These are phyloP conservation scores for Botryotinia narcissicola DNA, from an alignment of 2,329 filamentous ascomycete species.

Conservation along the genomic window DNA sequence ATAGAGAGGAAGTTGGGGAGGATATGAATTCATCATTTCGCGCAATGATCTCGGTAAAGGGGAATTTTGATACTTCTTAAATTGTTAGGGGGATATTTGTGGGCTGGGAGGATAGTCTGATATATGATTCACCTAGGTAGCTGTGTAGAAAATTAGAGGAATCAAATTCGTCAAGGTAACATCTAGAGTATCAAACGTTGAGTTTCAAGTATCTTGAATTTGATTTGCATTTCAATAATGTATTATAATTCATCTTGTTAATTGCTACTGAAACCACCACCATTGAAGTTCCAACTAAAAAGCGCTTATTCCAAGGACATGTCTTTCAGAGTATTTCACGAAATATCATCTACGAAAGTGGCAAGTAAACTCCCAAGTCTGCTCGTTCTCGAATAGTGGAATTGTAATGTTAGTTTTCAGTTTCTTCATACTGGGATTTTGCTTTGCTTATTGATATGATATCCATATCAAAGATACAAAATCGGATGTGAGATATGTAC, in stretches of 20 bases:
- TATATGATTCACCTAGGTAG: rapidly evolving
- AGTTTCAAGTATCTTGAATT: neutral
- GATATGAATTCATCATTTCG: neutral
- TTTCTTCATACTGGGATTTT: neutral
- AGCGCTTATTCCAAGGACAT: rapidly evolving
- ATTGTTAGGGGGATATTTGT: neutral
- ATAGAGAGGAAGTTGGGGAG: neutral
- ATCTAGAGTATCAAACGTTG: neutral
- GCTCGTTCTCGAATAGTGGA: neutral
- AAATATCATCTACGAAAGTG: rapidly evolving
- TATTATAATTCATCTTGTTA: neutral
- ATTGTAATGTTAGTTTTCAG: neutral
- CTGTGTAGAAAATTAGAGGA: rapidly evolving
- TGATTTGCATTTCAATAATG: neutral
- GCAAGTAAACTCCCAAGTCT: neutral
- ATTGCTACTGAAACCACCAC: neutral
- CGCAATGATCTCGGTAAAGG: neutral
- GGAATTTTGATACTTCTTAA: neutral
- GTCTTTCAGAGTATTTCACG: neutral
- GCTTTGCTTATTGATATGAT: neutral
- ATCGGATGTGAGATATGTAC: neutral
- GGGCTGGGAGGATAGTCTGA: neutral
- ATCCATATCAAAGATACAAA: neutral
- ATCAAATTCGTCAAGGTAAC: rapidly evolving
- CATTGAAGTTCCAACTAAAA: neutral